Evolutionary conservation across 176 grass and related monocot species (phyloP), one percentile per base, ranked within the genome.

Genomic region (Carex myosuroides): DNA sequence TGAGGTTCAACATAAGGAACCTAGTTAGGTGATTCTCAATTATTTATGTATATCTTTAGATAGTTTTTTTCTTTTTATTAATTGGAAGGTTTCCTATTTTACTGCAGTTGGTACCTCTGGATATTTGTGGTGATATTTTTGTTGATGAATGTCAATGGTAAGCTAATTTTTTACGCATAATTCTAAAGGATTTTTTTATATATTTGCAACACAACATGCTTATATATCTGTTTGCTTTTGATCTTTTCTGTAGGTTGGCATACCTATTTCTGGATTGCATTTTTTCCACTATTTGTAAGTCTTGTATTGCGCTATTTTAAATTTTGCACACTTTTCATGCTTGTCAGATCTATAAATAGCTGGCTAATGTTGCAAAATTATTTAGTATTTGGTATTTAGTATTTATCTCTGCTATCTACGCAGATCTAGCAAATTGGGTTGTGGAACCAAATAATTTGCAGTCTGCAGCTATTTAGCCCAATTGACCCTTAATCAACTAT

Each of bases 251-350:
- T 85, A 98, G 95, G 95, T 81, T 98, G 92, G 95, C 95, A 98
- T 71, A 95, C 91, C 62, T 98, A 95, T 83, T 98, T 94, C 66
- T 98, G 95, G 95, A 93, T 98, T 35, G 87, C 95, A 77, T 98
- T 95, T 81, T 5, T 95, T 81, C 95, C 95, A 13, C 85, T 98
- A 18, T 69, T 98, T 39, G 95, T 98, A 90, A 90, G 95, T 85
- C 39, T 14, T 22, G 3, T 32, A 5, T 54, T 22, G 4, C 13
- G 13, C 12, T 29, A 55, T 77, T 56, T 77, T 56, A 32, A 77
- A 24, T 77, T 77, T 30, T 4, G 11, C 46, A 54, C 21, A 29
- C 2, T 1, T 75, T 53, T 13, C 44, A 26, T 6, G 14, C n/a
- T 73, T 54, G 46, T 75, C 8, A 11, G 12, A 54, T 75, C 71